These are phyloP conservation scores for Abortiporus biennis DNA, from an alignment of 1,284 basidiomycete species.

Conservation along the genomic window DNA sequence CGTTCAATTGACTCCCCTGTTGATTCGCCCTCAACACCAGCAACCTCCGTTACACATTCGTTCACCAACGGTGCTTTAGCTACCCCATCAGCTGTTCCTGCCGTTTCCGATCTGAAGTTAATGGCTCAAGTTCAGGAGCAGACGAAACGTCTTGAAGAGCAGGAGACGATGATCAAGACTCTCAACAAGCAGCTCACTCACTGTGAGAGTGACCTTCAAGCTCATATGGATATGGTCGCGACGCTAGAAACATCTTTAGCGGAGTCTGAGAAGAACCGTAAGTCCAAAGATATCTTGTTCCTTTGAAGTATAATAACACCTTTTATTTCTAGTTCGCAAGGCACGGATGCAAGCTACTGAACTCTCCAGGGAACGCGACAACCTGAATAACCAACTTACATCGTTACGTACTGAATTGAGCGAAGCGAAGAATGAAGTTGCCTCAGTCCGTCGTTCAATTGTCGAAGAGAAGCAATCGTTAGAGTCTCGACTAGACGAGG, in stretches of 20 bases:
- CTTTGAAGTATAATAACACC: background rate
- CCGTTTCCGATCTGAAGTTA: slow-evolving; percentile 47
- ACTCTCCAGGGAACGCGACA: slow-evolving; percentile 78
- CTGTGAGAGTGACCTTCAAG: slow-evolving; percentile 86
- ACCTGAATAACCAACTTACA: slow-evolving; percentile 57
- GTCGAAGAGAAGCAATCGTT: slow-evolving; percentile 82
- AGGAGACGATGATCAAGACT: slow-evolving; percentile 86
- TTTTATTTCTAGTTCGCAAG: slow-evolving; percentile 62
- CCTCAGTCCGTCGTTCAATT: slow-evolving; percentile 69
- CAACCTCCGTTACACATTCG: slow-evolving; percentile 51
- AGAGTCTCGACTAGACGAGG: slow-evolving; percentile 75
- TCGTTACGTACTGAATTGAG: slow-evolving; percentile 62
- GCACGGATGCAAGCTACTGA: slow-evolving; percentile 87
- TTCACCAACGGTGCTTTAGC: slow-evolving; percentile 28
- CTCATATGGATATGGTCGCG: slow-evolving; percentile 85
- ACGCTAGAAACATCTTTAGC: slow-evolving; percentile 79
- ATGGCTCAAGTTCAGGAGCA: slow-evolving; percentile 64
- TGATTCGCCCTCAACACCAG: slow-evolving; percentile 51
- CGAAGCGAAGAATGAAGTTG: slow-evolving; percentile 73
- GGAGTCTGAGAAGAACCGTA: slow-evolving; percentile 87
- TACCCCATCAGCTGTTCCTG: slow-evolving; percentile 7
- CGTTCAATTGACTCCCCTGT: slow-evolving; percentile 45
- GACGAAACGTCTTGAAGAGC: slow-evolving; percentile 71
- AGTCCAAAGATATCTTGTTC: slow-evolving; percentile 26
- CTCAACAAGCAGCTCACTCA: slow-evolving; percentile 88